These are phyloP conservation scores for Pseudogymnoascus sp. DNA, from an alignment of 2,329 filamentous ascomycete species.

Conservation along the genomic window DNA sequence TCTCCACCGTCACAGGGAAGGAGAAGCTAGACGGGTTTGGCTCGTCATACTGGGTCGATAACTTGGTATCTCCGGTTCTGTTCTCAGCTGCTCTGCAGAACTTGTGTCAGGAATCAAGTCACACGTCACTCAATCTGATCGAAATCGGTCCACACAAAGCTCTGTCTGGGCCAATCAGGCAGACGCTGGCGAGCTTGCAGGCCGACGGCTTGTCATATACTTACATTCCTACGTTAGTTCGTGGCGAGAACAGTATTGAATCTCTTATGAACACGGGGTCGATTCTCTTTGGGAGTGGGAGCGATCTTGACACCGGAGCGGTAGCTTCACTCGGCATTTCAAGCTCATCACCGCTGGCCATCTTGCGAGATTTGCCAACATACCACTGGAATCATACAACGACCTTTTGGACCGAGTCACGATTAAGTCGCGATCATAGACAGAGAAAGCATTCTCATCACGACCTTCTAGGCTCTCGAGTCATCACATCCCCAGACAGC, in stretches of 20 bases:
- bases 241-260: background rate
- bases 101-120: background rate
- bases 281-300: background rate
- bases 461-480: constrained; percentile 41
- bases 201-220: background rate
- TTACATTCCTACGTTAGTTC: background rate
- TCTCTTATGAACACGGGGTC: background rate
- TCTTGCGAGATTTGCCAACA: constrained; percentile 35
- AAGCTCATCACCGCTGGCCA: background rate
- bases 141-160: constrained; percentile 30
- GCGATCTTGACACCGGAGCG: background rate
- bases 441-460: constrained; percentile 38
- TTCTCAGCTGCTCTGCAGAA: background rate
- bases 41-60: constrained; percentile 39
- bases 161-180: constrained; percentile 28
- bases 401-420: constrained; percentile 46
- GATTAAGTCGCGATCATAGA: constrained; percentile 39
- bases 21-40: background rate
- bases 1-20: background rate
- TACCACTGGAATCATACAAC: constrained; percentile 48
- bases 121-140: background rate
- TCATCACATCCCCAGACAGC: constrained; percentile 16
- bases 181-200: constrained; percentile 15
- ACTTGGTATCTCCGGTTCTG: constrained; percentile 37
- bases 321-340: background rate